Base-by-base conservation (phyloP, 1,284 basidiomycete species). In the Rhodotorula sp. region DNA sequence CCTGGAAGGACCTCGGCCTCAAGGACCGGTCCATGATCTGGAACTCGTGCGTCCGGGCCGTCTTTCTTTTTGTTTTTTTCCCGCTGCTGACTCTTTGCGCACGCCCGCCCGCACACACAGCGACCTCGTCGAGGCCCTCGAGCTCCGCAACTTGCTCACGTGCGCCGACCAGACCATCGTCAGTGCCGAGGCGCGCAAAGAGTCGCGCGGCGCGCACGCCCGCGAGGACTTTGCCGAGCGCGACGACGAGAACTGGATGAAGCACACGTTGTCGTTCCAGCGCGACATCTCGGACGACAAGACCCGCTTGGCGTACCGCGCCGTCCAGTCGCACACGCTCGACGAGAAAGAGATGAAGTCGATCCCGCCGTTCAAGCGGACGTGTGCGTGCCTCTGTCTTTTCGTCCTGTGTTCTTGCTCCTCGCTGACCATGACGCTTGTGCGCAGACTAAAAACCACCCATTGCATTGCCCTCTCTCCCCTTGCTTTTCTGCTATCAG, bases 21-120 rank as follows among this genome's bases (percentile, higher is more conserved):
- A 95, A 95, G 85, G 96, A 99, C 83, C 87, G 95, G 80, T 93
- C 91, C 81, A 91, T 98, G 93, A 96, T 99, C 83, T 98, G 95
- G 96, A 96, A 96, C 84, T 91, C 91, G 91, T 94, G 73, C 73
- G 87, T 83, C 18, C 22, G 24, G 17, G 29, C 6, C 45, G 49
- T 46, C 53, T 17, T n/a, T n/a, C 18, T 8, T 26, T 45, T 7
- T 1, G 37, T 51, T 6, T 8, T 37, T 55, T 7, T 14, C 24
- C 7, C 22, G 37, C 55, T 48, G 30, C 14, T 14, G 17, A 51
- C n/a, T n/a, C n/a, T n/a, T n/a, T n/a, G n/a, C n/a, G n/a, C n/a
- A n/a, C n/a, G n/a, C n/a, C n/a, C n/a, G n/a, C n/a, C n/a, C n/a
- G n/a, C n/a, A n/a, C n/a, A n/a, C n/a, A n/a, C 77, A 92, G 90